These are phyloP conservation scores for Coemansia sp. DNA, from an alignment of 192 early-diverging fungal genomes.

Conservation along the genomic window DNA sequence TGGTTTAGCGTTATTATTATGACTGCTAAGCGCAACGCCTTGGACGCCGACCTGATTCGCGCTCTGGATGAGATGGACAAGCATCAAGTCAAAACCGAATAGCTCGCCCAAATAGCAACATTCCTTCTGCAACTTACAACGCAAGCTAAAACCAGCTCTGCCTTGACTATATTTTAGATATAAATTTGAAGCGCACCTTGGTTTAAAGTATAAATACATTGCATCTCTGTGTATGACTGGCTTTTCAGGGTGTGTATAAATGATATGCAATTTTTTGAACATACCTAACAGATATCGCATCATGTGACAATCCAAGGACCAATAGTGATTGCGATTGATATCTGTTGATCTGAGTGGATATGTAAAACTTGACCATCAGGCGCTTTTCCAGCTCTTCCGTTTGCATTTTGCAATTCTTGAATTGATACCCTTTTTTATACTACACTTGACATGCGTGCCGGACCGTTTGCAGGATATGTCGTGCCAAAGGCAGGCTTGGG, in stretches of 20 bases:
- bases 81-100: constrained; percentile 16
- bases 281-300: not conserved
- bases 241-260: too few relatives aligned
- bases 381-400: not conserved
- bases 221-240: too few relatives aligned
- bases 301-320: not conserved
- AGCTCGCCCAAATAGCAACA: not conserved
- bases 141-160: too few relatives aligned
- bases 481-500: constrained; percentile 40
- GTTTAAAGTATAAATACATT: not conserved
- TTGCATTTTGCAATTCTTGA: not conserved
- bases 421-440: not conserved
- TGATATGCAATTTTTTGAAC: too few relatives aligned
- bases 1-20: constrained; percentile 52
- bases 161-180: not conserved
- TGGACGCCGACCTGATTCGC: constrained; percentile 49
- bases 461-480: constrained; percentile 43
- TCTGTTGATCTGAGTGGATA: not conserved
- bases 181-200: not conserved
- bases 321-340: not conserved
- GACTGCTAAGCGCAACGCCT: constrained; percentile 44
- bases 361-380: not conserved
- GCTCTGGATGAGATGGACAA: constrained; percentile 43
- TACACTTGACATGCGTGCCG: constrained; percentile 29
- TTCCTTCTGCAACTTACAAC: not conserved